Evolutionary conservation across 345 rosid genomes (phyloP).

Genomic region (Pistacia atlantica): DNA sequence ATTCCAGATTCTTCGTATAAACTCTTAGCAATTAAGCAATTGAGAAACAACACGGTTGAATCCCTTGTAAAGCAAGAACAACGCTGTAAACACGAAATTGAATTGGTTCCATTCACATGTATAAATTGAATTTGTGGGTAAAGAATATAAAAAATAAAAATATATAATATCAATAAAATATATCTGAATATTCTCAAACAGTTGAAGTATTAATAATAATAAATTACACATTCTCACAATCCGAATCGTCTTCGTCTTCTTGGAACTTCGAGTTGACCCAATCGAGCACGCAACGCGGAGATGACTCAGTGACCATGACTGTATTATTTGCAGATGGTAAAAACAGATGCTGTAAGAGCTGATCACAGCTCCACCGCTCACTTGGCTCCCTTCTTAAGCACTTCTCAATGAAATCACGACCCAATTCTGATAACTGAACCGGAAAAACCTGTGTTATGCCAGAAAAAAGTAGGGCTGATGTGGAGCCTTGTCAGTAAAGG

Average conservation of each 20-base stretch:
- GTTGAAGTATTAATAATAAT: not conserved
- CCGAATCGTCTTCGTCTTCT: constrained; percentile 16
- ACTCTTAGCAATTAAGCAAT: too few relatives aligned
- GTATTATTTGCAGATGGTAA: constrained; percentile 28
- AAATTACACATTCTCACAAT: not conserved
- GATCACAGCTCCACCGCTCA: too few relatives aligned
- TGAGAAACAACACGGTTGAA: too few relatives aligned
- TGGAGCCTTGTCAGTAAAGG: too few relatives aligned
- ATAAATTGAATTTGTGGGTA: not conserved
- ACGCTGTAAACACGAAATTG: too few relatives aligned
- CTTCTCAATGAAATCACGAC: too few relatives aligned
- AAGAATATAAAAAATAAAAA: constrained; percentile 1
- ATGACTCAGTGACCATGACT: constrained; percentile 32
- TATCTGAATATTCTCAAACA: constrained; percentile 25
- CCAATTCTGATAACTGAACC: too few relatives aligned
- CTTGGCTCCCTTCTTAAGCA: too few relatives aligned
- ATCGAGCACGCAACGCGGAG: constrained; percentile 81
- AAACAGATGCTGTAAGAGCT: constrained; percentile 70
- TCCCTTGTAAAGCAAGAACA: too few relatives aligned
- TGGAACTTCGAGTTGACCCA: constrained; percentile 53
- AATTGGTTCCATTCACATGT: not conserved
- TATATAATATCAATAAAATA: not conserved
- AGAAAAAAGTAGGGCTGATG: too few relatives aligned
- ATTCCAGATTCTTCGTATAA: too few relatives aligned
- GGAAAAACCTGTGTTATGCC: too few relatives aligned